Evolutionary conservation across 306 rosid species (phyloP).

Genomic region (Castanospermum australe): DNA sequence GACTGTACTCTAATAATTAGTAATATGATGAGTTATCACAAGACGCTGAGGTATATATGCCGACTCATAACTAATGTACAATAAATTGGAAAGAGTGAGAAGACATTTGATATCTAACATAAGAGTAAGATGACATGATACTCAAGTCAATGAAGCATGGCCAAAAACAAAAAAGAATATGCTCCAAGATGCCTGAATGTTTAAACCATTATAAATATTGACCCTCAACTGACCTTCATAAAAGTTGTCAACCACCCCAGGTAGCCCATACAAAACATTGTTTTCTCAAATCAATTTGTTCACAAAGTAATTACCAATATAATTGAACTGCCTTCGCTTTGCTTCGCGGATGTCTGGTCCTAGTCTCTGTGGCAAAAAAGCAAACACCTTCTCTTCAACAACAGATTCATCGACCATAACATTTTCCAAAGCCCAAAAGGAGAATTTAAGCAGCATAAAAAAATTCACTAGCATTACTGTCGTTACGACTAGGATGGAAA

Average conservation of each 20-base stretch:
- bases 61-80: background rate
- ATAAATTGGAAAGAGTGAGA: background rate
- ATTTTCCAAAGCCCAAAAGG: background rate
- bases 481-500: background rate
- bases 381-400: slow-evolving; percentile 66
- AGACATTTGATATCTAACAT: background rate
- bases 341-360: slow-evolving; percentile 94
- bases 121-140: background rate
- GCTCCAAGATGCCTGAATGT: background rate
- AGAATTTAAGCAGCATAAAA: slow-evolving; percentile 32
- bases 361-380: slow-evolving; percentile 62
- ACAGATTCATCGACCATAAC: background rate
- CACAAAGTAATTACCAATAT: slow-evolving; percentile 57
- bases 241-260: background rate
- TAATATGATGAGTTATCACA: background rate
- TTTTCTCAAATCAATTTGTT: background rate
- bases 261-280: background rate
- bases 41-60: background rate
- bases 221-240: background rate
- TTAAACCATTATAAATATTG: background rate
- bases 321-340: slow-evolving; percentile 85
- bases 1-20: background rate
- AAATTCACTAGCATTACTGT: background rate
- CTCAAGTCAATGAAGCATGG: too few relatives aligned
- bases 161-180: too few relatives aligned